phyloP scores from a whole-genome alignment of 768 basidiomycete genomes.

The Xerocomellus intermedius region DNA sequence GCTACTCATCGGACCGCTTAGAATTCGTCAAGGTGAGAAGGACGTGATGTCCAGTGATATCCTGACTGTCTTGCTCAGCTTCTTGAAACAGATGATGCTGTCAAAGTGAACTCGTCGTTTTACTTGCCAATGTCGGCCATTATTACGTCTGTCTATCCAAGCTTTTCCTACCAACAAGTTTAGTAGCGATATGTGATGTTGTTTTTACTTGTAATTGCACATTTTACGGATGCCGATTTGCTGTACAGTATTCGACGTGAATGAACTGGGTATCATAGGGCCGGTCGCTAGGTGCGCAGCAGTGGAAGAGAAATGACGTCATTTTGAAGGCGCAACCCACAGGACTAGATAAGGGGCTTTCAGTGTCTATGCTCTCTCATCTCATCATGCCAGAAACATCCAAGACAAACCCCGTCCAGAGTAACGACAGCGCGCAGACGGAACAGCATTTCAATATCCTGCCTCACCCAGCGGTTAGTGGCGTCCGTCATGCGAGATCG shows the following conservation, averaged over 20 bases:
- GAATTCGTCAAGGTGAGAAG: slow-evolving; percentile 72
- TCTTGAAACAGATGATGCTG: slow-evolving; percentile 62
- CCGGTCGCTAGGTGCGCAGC: background rate
- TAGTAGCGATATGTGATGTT: background rate
- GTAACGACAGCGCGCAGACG: background rate
- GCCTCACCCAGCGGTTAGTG: slow-evolving; percentile 61
- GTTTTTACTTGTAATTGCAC: slow-evolving; percentile 10
- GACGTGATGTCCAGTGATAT: background rate
- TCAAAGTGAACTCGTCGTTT: slow-evolving; percentile 48
- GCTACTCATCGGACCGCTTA: slow-evolving; percentile 25
- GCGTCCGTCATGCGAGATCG: background rate
- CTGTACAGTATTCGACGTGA: background rate
- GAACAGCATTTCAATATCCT: slow-evolving; percentile 51
- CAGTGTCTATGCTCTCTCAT: background rate
- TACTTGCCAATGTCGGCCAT: slow-evolving; percentile 18
- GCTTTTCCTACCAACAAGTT: background rate
- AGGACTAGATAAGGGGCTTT: slow-evolving; percentile 4
- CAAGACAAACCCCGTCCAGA: slow-evolving; percentile 4
- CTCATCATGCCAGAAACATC: slow-evolving; percentile 16
- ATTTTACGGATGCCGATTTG: background rate
- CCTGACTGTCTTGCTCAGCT: slow-evolving; percentile 9
- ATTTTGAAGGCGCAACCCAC: slow-evolving; percentile 3
- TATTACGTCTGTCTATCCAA: slow-evolving; percentile 2
- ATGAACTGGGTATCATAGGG: background rate
- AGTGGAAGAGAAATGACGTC: slow-evolving; percentile 15